Percentiles rank a stretch among this genome's conserved stretches.
These are phyloP conservation scores for Pythium phragmiticola DNA, from an alignment of 352 stramenopile genomes.

Conservation along the genomic window DNA sequence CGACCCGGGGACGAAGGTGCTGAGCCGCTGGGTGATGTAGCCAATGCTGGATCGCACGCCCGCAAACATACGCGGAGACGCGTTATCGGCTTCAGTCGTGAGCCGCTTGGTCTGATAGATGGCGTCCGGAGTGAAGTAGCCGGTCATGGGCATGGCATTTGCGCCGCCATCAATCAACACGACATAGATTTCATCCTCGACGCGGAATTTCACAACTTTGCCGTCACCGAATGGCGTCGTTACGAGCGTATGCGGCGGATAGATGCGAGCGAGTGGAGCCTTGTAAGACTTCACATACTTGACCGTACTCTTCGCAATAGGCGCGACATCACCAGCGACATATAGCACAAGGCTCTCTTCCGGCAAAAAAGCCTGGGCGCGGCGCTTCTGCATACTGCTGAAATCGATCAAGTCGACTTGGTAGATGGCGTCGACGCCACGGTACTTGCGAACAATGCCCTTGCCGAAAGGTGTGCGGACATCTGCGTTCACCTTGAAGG, in stretches of 20 bases:
- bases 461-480: conserved; percentile 67
- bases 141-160: conserved; percentile 41
- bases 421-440: conserved; percentile 77
- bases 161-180: conserved; percentile 46
- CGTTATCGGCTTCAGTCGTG: conserved; percentile 33
- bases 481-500: conserved; percentile 50
- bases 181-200: conserved; percentile 70
- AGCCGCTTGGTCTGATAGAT: conserved; percentile 39
- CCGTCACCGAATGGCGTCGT: conserved; percentile 81
- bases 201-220: conserved; percentile 56
- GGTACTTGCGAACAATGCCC: conserved; percentile 71
- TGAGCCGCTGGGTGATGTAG: conserved; percentile 81
- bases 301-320: conserved; percentile 41
- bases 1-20: conserved; percentile 62
- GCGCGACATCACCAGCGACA: conserved; percentile 37
- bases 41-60: conserved; percentile 69
- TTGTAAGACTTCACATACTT: conserved; percentile 62
- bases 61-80: conserved; percentile 69
- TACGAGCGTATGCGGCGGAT: conserved; percentile 51
- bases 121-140: conserved; percentile 49
- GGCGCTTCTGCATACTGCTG: conserved; percentile 40
- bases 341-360: conserved; percentile 53
- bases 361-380: conserved; percentile 50
- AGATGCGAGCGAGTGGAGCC: conserved; percentile 40
- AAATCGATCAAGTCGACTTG: conserved; percentile 75